phyloP scores from a whole-genome alignment of 2,329 filamentous ascomycete genomes.

The Colletotrichum lentis region DNA sequence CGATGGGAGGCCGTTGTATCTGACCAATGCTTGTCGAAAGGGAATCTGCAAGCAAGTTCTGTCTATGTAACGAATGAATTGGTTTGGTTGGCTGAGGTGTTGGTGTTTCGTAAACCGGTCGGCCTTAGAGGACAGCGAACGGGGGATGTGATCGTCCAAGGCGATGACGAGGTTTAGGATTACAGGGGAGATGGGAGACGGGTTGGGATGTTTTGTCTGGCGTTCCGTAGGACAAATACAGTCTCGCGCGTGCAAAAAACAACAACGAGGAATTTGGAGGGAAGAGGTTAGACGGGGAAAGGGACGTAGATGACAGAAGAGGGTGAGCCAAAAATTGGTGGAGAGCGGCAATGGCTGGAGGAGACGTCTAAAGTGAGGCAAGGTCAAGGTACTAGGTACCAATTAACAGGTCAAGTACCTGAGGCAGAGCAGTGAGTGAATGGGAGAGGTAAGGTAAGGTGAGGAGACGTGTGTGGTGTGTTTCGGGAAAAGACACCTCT shows the following conservation, averaged over 20 bases:
- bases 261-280: slow-evolving; percentile 25
- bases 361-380: slow-evolving; percentile 28
- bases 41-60: slow-evolving; percentile 30
- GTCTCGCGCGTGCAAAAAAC: slow-evolving; percentile 32
- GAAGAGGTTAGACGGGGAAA: slow-evolving; percentile 24
- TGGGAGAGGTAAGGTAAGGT: slow-evolving; percentile 7
- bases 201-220: slow-evolving; percentile 30
- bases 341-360: slow-evolving; percentile 36
- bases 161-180: slow-evolving; percentile 37
- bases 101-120: slow-evolving; percentile 34
- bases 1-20: slow-evolving; percentile 4
- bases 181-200: slow-evolving; percentile 33
- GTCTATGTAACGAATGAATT: slow-evolving; percentile 37
- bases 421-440: not conserved
- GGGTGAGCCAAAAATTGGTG: slow-evolving; percentile 29
- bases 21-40: slow-evolving; percentile 13
- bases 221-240: slow-evolving; percentile 35
- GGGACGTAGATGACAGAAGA: slow-evolving; percentile 31
- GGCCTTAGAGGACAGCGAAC: slow-evolving; percentile 30
- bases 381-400: slow-evolving; percentile 20
- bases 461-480: slow-evolving; percentile 10
- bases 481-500: slow-evolving; percentile 36
- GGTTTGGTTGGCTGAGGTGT: slow-evolving; percentile 34
- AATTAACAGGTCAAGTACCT: slow-evolving; percentile 11
- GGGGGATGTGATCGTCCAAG: slow-evolving; percentile 34